Percentiles rank a stretch among this genome's conserved stretches.
These are phyloP conservation scores for Microbotryum scabiosae DNA, from an alignment of 1,284 basidiomycete genomes.

Conservation along the genomic window DNA sequence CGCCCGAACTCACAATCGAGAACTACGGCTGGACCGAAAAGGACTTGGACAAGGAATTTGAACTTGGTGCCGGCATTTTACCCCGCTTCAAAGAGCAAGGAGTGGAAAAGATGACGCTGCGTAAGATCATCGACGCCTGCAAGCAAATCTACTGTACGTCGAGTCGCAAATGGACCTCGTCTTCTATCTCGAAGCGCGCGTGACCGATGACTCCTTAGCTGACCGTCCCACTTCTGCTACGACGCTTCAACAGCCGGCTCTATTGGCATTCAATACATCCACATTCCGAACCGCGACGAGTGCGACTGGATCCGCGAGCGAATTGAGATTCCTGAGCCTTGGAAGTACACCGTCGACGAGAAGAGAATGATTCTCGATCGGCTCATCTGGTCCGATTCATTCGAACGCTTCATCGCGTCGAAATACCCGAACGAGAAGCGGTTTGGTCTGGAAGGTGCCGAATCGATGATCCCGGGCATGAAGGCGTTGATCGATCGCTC, in stretches of 20 bases:
- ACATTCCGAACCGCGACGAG: constrained; percentile 96
- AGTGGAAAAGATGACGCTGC: constrained; percentile 72
- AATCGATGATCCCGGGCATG: constrained; percentile 96
- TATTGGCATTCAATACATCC: constrained; percentile 94
- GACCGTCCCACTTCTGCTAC: too few relatives aligned
- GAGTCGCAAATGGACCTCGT: neutral
- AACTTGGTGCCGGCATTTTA: constrained; percentile 88
- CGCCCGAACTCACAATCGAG: constrained; percentile 81
- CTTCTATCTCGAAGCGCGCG: neutral
- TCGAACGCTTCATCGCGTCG: constrained; percentile 96
- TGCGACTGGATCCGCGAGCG: constrained; percentile 99
- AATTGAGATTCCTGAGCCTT: constrained; percentile 92
- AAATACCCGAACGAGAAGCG: constrained; percentile 99
- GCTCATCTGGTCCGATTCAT: constrained; percentile 98
- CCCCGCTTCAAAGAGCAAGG: constrained; percentile 87
- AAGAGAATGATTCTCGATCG: constrained; percentile 98
- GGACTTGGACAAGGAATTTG: constrained; percentile 89
- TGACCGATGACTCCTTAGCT: neutral
- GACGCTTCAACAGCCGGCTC: constrained; percentile 57
- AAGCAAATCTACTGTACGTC: constrained; percentile 87
- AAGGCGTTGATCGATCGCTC: constrained; percentile 97
- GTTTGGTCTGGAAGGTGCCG: constrained; percentile 97
- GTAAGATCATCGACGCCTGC: constrained; percentile 86
- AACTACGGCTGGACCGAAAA: constrained; percentile 91
- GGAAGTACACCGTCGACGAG: constrained; percentile 96